Base-by-base conservation (phyloP, 1,284 basidiomycete species). In the Irpex rosettiformis region DNA sequence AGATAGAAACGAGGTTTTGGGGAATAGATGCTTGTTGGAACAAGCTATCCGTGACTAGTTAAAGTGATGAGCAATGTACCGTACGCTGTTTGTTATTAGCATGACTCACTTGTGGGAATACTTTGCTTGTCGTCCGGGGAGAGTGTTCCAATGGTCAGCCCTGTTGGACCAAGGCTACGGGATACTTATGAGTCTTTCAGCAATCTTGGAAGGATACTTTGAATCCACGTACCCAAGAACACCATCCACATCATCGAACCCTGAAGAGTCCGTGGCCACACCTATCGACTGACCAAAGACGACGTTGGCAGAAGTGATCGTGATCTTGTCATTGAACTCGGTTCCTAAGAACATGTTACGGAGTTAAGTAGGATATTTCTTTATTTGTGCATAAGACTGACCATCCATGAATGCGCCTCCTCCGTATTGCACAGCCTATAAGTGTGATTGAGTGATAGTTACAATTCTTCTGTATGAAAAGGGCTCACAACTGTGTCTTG, bases 281-380 rank as follows among this genome's bases (percentile, higher is more conserved):
- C 82, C 83, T 55, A 85, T 83, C 3, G 79, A 80, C 64, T 85
- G 83, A 21, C 61, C 59, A 13, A 62, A 61, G 30, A 63, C 61
- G 13, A 24, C 59, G 43, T 68, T 54, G 3, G 59, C 58, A 30
- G 49, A 27, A 10, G 63, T 63, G 4, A 71, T 49, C 8, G 69
- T 66, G 18, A 75, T 61, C 1, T 61, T 65, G 57, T 73, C 73
- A 2, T 55, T 62, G 57, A 67, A 65, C 55, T 69, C 64, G 6
- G 58, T 62, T 29, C 66, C 60, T 33, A 28, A 3, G 22, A 45
- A 25, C n/a, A 25, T 25, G 11, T 47, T 18, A 47, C 6, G 5
- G 6, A 6, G 6, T 47, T 47, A 6, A 47, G 6, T 5, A 18
- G 13, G 6, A n/a, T 47, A 18, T 10, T n/a, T 47, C 7, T 37